Conservation (phyloP, 202 grass and related monocot genomes). For the Eragrostis tef region DNA sequence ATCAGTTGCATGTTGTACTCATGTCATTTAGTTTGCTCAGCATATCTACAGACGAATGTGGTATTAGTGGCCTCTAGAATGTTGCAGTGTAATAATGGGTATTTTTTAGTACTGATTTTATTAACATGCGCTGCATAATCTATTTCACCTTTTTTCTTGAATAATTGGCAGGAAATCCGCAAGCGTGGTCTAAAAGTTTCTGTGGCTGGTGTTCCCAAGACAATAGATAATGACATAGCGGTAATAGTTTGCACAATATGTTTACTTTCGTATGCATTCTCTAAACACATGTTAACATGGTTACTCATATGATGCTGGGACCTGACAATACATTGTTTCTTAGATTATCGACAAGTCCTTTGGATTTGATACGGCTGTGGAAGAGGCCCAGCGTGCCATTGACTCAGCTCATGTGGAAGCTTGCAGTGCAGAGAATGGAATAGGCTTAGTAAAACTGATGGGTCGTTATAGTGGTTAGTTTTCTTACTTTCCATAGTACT, state of each 20-base stretch:
- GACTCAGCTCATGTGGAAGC: constrained; percentile 96
- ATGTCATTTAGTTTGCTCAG: background rate
- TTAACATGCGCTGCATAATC: constrained; percentile 4
- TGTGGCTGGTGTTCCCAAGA: constrained; percentile 87
- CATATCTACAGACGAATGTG: background rate
- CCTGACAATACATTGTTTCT: constrained; percentile 40
- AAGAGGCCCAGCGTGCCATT: constrained; percentile 96
- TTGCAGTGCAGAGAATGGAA: constrained; percentile 88
- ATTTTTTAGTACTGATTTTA: background rate
- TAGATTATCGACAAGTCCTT: constrained; percentile 98
- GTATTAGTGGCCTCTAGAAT: no score
- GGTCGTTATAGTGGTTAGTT: constrained; percentile 95
- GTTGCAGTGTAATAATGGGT: background rate
- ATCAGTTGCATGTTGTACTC: background rate
- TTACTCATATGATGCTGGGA: background rate
- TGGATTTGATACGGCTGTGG: constrained; percentile 93
- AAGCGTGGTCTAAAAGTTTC: constrained; percentile 83
- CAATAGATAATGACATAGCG: constrained; percentile 97
- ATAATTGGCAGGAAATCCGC: constrained; percentile 75
- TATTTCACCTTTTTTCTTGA: constrained; percentile 27
- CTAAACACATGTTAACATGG: constrained; percentile 14
- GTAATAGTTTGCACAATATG: constrained; percentile 48
- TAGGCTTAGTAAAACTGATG: constrained; percentile 96
- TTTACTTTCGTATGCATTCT: constrained; percentile 11
- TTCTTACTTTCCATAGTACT: constrained; percentile 24